Percentiles rank a stretch among this genome's conserved stretches.
Conservation (phyloP, 2,329 filamentous ascomycete species). For the Pseudogymnoascus sp. region DNA sequence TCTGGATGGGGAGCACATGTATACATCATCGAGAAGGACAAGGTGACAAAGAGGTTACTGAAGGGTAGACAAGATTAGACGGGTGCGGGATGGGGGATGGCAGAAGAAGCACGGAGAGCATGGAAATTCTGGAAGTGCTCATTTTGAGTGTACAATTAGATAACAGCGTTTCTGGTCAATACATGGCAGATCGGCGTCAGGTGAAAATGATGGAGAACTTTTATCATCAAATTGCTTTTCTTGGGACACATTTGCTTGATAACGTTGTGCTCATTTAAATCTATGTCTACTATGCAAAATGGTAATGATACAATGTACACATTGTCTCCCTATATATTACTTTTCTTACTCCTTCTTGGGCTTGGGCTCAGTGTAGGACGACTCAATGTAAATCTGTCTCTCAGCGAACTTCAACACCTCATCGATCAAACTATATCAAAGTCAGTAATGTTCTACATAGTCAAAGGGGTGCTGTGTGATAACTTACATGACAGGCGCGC, state of each 20-base stretch:
- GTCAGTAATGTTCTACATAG: not conserved
- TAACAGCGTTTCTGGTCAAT: not conserved
- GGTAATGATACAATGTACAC: not conserved
- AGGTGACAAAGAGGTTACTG: constrained; percentile 97
- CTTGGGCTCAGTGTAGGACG: constrained; percentile 20
- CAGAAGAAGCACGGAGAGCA: not conserved
- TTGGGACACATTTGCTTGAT: not conserved
- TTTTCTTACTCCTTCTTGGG: constrained; percentile 20
- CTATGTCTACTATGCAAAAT: not conserved
- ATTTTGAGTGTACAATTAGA: constrained; percentile 1
- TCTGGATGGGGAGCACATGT: constrained; percentile 98
- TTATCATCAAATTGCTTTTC: not conserved
- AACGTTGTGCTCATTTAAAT: not conserved
- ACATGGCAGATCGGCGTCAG: not conserved
- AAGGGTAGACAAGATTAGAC: constrained; percentile 90
- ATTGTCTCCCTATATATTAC: not conserved
- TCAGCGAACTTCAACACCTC: constrained; percentile 59
- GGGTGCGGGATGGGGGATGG: not conserved
- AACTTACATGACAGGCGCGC: constrained; percentile 84
- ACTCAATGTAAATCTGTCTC: constrained; percentile 39
- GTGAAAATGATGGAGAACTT: not conserved
- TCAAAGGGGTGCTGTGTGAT: not conserved
- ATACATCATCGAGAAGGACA: constrained; percentile 99
- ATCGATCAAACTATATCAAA: constrained; percentile 47
- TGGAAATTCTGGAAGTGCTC: not conserved